Evolutionary conservation across 2,329 filamentous ascomycete species (phyloP).

Genomic region (Fusarium sp.): DNA sequence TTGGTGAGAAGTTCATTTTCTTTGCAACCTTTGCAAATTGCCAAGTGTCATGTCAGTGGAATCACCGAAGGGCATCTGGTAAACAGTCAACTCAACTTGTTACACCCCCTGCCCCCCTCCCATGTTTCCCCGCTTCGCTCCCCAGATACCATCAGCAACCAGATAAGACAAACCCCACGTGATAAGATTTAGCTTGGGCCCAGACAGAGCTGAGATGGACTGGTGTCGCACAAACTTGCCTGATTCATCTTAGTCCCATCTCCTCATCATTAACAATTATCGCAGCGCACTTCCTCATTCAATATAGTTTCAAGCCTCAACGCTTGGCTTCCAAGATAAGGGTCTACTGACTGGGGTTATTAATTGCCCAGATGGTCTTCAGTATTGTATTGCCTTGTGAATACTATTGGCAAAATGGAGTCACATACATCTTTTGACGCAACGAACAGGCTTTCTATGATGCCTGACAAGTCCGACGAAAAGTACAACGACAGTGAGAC

Average conservation of each 20-base stretch:
- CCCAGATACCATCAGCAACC: background rate
- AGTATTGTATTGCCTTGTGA: too few species aligned
- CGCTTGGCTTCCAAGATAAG: background rate
- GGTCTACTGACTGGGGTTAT: background rate
- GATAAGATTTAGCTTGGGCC: background rate
- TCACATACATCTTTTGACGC: background rate
- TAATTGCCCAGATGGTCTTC: background rate
- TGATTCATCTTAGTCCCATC: background rate
- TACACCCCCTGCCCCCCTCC: background rate
- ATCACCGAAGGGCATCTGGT: background rate
- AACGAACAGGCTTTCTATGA: background rate
- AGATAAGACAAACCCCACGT: background rate
- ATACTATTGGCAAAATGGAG: background rate
- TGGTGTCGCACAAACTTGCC: background rate
- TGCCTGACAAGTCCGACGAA: background rate
- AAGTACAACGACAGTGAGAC: background rate
- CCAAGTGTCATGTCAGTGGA: too few species aligned
- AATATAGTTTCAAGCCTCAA: background rate
- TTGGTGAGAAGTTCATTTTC: background rate
- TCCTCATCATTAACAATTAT: background rate
- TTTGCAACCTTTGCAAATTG: too few species aligned
- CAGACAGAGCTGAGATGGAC: background rate
- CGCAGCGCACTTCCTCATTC: background rate
- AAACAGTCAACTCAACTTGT: too few species aligned
- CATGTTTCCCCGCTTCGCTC: background rate